Conservation (phyloP, 2,329 filamentous ascomycete species). For the Calonectria ilicicola region DNA sequence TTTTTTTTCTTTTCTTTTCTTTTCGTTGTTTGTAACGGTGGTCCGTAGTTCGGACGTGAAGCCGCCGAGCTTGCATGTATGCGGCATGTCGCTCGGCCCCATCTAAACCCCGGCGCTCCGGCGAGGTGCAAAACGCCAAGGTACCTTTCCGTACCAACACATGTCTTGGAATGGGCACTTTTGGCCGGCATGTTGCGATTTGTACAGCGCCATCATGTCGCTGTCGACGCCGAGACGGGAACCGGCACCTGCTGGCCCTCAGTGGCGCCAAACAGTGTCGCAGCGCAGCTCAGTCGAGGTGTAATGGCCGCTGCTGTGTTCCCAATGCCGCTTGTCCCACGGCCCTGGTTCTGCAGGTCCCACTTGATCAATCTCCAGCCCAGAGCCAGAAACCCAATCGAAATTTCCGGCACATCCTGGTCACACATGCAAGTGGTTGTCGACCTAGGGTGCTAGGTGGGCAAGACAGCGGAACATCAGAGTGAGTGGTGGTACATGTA, state of each 20-base stretch:
- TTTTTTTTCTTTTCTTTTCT: background rate
- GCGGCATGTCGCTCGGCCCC: slow-evolving; percentile 20
- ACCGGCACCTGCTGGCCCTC: slow-evolving; percentile 11
- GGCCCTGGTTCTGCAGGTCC: slow-evolving; percentile 21
- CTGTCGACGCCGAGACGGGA: slow-evolving; percentile 23
- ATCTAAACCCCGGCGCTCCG: slow-evolving; percentile 26
- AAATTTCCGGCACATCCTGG: slow-evolving; percentile 3
- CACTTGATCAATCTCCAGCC: slow-evolving; percentile 13
- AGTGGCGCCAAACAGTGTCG: background rate
- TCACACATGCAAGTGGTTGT: slow-evolving; percentile 16
- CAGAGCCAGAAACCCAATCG: slow-evolving; percentile 14
- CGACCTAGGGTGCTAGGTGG: too few species aligned
- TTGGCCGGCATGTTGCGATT: background rate
- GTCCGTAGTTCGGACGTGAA: slow-evolving; percentile 31
- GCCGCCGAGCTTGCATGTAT: slow-evolving; percentile 36
- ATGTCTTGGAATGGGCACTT: slow-evolving; percentile 10
- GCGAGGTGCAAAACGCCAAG: slow-evolving; percentile 25
- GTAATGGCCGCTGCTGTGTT: background rate
- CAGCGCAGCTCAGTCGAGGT: slow-evolving; percentile 8
- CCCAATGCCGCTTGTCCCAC: slow-evolving; percentile 13
- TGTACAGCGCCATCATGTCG: background rate
- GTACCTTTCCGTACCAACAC: background rate
- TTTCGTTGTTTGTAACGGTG: background rate
- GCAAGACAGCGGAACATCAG: background rate
- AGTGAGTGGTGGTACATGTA: background rate